Evolutionary conservation across 75 land plant species (phyloP).

Genomic region (Pinus tabuliformis): DNA sequence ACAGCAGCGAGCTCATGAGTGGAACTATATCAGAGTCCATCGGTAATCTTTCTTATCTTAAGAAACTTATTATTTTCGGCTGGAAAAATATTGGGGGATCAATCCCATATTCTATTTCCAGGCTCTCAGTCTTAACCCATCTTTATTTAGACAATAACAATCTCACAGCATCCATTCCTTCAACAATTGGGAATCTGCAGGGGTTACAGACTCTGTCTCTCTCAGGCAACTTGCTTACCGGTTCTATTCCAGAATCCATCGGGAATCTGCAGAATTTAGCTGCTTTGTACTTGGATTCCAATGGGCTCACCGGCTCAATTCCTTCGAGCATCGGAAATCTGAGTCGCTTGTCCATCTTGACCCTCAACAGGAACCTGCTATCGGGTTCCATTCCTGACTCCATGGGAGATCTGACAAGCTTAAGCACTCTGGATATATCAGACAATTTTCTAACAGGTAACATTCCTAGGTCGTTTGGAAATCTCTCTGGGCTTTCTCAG

Average conservation of each 20-base stretch:
- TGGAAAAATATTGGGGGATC: conserved; percentile 22
- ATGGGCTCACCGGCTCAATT: conserved; percentile 19
- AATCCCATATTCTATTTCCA: too few species aligned
- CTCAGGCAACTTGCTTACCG: conserved; percentile 19
- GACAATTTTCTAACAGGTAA: conserved; percentile 8
- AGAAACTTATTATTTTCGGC: conserved; percentile 46
- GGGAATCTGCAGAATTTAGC: conserved; percentile 11
- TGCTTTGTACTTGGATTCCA: conserved; percentile 15
- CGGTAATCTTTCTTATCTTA: conserved; percentile 36
- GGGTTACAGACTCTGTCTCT: conserved; percentile 8
- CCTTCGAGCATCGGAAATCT: conserved; percentile 8
- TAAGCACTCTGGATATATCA: conserved; percentile 13
- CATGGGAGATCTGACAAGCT: conserved; percentile 12
- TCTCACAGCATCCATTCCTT: conserved; percentile 25
- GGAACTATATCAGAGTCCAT: conserved; percentile 54
- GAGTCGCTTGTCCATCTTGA: not conserved
- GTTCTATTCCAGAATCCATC: conserved; percentile 23
- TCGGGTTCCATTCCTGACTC: not conserved
- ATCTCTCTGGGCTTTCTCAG: not conserved
- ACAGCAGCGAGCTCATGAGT: conserved; percentile 28
- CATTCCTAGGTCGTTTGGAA: not conserved
- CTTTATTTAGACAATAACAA: conserved; percentile 3
- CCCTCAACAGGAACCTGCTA: not conserved
- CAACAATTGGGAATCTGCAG: conserved; percentile 31
- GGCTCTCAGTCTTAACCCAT: not conserved